Evolutionary conservation across 345 rosid genomes (phyloP), one percentile per base, ranked within the genome.

Genomic region (Pelargonium nanum): DNA sequence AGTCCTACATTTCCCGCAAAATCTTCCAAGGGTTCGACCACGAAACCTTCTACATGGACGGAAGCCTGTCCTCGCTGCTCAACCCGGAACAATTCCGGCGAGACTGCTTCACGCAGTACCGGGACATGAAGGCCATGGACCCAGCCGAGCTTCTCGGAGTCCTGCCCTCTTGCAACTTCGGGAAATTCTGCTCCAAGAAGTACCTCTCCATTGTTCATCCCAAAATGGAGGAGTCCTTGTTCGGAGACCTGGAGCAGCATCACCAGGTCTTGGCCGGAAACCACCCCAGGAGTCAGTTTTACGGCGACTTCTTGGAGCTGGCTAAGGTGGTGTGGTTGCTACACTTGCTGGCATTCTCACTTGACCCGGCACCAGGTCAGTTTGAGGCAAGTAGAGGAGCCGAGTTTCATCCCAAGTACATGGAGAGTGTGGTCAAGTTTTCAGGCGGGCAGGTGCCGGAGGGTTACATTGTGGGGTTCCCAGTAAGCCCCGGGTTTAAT

Each of bases 81-180:
- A 89, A 87, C 66, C 86, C 96, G 0, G 90, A 84, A 5, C 88
- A 93, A 60, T 83, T 80, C 67, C 96, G 91, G 17, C 83, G 81
- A 0, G 89, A 89, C 58, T 89, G 99, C 74, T 93, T 93, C 64
- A 76, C 85, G 5, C 95, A 84, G 78, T 89, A 74, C 74, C 71
- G 81, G 13, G 96, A 93, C 68, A 93, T 93, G 95, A 93, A 93
- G 73, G 80, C 96, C 56, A 87, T 93, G 91, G 96, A 89, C 62
- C 96, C 95, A 0, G 76, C 74, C 56, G 99, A 93, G 78, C 82
- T 93, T 52, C 92, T 93, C 1, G 97, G 91, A 56, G 85, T 84
- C 70, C 67, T 87, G 66, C 97, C 97, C 2, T 74, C 87, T 30
- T 93, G 99, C 65, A 79, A 83, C 60, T 87, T 93, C 62, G 97